Conservation (phyloP, 495 filamentous ascomycete species). For the Lepidopterella palustris region DNA sequence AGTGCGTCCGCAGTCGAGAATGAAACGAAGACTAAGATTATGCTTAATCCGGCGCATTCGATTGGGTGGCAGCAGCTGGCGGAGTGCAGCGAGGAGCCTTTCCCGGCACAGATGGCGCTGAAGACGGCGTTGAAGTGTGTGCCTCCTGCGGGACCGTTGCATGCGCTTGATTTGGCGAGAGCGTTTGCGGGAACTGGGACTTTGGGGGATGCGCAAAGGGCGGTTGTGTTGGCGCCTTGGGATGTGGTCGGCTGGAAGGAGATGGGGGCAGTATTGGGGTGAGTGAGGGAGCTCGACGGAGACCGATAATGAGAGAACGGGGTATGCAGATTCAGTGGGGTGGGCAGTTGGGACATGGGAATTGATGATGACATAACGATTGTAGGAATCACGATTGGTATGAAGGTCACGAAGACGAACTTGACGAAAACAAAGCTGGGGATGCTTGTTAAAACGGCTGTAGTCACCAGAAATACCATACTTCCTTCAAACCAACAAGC, state of each 20-base stretch:
- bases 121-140: slow-evolving; percentile 65
- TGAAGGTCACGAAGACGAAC: too few relatives aligned
- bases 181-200: slow-evolving; percentile 72
- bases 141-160: slow-evolving; percentile 62
- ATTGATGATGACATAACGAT: too few relatives aligned
- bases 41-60: slow-evolving; percentile 68
- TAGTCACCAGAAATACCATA: too few relatives aligned
- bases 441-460: too few relatives aligned
- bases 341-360: too few relatives aligned
- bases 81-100: slow-evolving; percentile 41
- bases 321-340: too few relatives aligned
- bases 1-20: slow-evolving; percentile 27
- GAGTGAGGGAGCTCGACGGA: background rate
- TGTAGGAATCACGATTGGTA: too few relatives aligned
- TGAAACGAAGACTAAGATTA: slow-evolving; percentile 47
- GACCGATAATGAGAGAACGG: background rate
- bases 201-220: slow-evolving; percentile 64
- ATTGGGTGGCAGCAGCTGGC: slow-evolving; percentile 72
- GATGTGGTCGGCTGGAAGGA: slow-evolving; percentile 56
- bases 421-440: too few relatives aligned
- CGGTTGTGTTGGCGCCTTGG: slow-evolving; percentile 81
- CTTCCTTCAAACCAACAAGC: too few relatives aligned
- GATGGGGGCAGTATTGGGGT: slow-evolving; percentile 22
- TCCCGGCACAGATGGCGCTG: slow-evolving; percentile 73
- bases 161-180: slow-evolving; percentile 59